phyloP scores from a whole-genome alignment of 371 early-diverging fungal species.

The Zychaea mexicana region DNA sequence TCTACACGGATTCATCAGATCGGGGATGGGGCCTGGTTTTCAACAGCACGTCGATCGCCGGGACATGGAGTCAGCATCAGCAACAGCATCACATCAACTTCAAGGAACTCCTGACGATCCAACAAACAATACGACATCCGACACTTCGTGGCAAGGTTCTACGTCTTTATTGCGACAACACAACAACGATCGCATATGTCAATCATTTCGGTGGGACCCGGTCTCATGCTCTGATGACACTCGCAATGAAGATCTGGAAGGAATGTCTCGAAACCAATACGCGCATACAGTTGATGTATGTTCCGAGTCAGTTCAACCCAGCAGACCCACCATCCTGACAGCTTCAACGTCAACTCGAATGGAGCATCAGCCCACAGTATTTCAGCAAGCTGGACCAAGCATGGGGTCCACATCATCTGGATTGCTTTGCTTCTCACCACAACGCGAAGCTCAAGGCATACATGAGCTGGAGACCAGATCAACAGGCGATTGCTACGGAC shows the following conservation, averaged over 20 bases:
- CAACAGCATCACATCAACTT: neutral
- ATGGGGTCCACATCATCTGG: constrained; percentile 33
- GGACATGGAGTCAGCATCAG: constrained; percentile 19
- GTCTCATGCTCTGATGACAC: neutral
- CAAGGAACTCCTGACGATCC: constrained; percentile 18
- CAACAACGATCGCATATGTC: constrained; percentile 2
- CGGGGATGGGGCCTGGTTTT: constrained; percentile 25
- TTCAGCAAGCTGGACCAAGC: constrained; percentile 15
- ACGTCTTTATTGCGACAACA: constrained; percentile 3
- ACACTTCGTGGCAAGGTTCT: constrained; percentile 5
- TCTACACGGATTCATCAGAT: constrained; percentile 32
- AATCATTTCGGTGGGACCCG: constrained; percentile 1
- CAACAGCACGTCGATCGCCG: neutral
- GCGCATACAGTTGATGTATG: constrained; percentile 19
- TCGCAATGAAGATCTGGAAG: neutral
- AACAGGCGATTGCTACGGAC: constrained; percentile 11
- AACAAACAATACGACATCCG: constrained; percentile 10
- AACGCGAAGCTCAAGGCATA: neutral
- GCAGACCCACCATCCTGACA: constrained; percentile 24
- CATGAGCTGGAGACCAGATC: constrained; percentile 18
- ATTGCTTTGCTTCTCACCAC: constrained; percentile 18
- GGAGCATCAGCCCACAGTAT: constrained; percentile 15
- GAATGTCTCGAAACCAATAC: neutral
- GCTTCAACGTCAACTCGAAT: constrained; percentile 27
- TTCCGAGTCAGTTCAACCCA: constrained; percentile 32